These are phyloP conservation scores for Aspergillus olivimuriae DNA, from an alignment of 495 filamentous ascomycete genomes.

Conservation along the genomic window DNA sequence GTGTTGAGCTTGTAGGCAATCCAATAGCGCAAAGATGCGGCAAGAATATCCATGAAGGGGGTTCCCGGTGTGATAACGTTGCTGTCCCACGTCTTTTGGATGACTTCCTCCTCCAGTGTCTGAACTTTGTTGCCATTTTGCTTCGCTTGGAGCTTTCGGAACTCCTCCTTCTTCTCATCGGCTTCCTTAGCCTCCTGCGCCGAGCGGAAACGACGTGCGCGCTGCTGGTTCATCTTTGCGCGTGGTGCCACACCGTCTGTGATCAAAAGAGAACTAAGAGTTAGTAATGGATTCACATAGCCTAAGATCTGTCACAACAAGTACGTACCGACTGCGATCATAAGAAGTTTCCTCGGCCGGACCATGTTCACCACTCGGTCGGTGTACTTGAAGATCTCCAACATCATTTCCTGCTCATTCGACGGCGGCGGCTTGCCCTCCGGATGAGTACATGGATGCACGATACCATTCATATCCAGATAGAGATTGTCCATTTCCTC, in stretches of 20 bases:
- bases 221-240: constrained; percentile 97
- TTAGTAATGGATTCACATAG: constrained; percentile 1
- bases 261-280: constrained; percentile 1
- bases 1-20: constrained; percentile 94
- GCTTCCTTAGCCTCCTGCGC: constrained; percentile 93
- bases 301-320: not conserved
- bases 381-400: constrained; percentile 94
- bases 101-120: constrained; percentile 53
- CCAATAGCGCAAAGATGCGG: constrained; percentile 90
- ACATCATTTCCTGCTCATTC: constrained; percentile 98
- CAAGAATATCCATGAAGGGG: constrained; percentile 97
- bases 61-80: constrained; percentile 98
- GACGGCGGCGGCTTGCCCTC: constrained; percentile 87
- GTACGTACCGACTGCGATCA: constrained; percentile 92
- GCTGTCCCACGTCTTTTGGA: constrained; percentile 92
- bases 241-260: constrained; percentile 87
- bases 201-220: constrained; percentile 82
- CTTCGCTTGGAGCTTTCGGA: constrained; percentile 67
- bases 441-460: constrained; percentile 97
- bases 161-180: constrained; percentile 81
- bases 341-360: constrained; percentile 85
- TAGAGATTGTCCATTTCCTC: constrained; percentile 98
- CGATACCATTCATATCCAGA: constrained; percentile 99
- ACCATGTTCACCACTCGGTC: constrained; percentile 98
- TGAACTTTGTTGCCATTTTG: constrained; percentile 58